These are phyloP conservation scores for Claviceps digitariae DNA, from an alignment of 2,329 filamentous ascomycete genomes.

Conservation along the genomic window DNA sequence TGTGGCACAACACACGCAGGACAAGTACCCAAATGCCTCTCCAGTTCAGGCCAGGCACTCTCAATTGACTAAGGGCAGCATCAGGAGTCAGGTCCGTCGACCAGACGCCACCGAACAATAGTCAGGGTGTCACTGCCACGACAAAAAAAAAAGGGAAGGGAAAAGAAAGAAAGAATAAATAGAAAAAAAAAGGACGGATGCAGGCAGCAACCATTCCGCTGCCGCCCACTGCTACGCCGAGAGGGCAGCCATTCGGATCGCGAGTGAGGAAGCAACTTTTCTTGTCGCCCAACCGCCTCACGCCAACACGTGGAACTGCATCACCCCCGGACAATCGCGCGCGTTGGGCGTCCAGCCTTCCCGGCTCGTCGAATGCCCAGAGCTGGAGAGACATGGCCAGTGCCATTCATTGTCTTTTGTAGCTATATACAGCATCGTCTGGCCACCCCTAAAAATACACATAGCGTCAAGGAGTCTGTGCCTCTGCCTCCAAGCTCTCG, in stretches of 20 bases:
- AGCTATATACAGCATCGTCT: constrained; percentile 1
- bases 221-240: not conserved
- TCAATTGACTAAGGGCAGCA: not conserved
- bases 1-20: not conserved
- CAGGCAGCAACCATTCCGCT: not conserved
- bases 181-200: not conserved
- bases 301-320: constrained; percentile 6
- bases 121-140: not conserved
- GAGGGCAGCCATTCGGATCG: not conserved
- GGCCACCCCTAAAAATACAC: not conserved
- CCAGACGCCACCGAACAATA: not conserved
- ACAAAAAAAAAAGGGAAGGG: not conserved
- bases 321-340: not conserved
- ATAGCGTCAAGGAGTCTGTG: not conserved
- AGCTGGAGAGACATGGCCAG: not conserved
- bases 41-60: not conserved
- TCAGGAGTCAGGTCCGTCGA: not conserved
- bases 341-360: constrained; percentile 3
- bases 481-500: not conserved
- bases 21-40: not conserved
- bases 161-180: too few species aligned
- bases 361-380: constrained; percentile 1
- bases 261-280: not conserved
- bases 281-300: constrained; percentile 3
- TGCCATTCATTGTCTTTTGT: not conserved